These are phyloP conservation scores for Heterobasidion irregulare DNA, from an alignment of 1,284 basidiomycete species.

Conservation along the genomic window DNA sequence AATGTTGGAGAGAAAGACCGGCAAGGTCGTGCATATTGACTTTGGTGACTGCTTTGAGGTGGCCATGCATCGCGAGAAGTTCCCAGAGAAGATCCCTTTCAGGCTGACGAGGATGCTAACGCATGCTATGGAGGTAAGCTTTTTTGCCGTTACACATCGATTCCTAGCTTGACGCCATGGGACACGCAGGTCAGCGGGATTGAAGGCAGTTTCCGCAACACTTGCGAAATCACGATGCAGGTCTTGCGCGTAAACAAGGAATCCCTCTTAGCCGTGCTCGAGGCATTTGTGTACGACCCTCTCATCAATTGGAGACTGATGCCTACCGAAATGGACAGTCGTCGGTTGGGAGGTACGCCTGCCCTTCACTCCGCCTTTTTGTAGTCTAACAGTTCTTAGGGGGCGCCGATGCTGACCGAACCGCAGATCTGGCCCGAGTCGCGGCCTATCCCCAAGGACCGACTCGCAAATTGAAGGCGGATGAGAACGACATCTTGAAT, in stretches of 20 bases:
- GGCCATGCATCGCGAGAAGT: constrained; percentile 95
- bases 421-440: constrained; percentile 56
- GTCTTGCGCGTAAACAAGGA: constrained; percentile 97
- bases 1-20: constrained; percentile 86
- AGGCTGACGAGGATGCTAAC: constrained; percentile 97
- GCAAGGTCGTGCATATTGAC: constrained; percentile 92
- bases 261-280: constrained; percentile 94
- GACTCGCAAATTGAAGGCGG: constrained; percentile 65
- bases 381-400: background rate
- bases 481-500: constrained; percentile 79
- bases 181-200: constrained; percentile 81
- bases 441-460: constrained; percentile 71
- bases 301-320: constrained; percentile 84
- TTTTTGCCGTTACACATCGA: constrained; percentile 10
- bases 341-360: constrained; percentile 51
- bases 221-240: constrained; percentile 96
- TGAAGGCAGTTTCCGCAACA: constrained; percentile 93
- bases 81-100: constrained; percentile 99
- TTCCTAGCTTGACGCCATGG: background rate
- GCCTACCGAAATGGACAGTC: constrained; percentile 62
- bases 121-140: constrained; percentile 93
- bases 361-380: background rate
- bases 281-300: constrained; percentile 90
- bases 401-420: constrained; percentile 30
- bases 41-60: constrained; percentile 96